Base-by-base conservation (phyloP, 441 rosid species). In the Populus trichocarpa region DNA sequence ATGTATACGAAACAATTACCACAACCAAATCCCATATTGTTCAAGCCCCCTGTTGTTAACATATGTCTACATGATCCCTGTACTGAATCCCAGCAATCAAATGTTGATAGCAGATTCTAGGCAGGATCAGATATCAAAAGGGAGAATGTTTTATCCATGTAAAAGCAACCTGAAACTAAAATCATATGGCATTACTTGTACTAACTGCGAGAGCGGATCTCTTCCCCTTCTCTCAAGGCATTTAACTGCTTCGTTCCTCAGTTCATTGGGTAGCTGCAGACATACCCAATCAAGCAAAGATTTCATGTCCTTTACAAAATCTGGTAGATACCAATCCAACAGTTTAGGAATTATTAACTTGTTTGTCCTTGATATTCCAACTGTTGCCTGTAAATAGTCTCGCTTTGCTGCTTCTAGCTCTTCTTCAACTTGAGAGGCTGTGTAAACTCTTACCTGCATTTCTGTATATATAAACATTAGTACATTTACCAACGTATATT, bases 201-300 rank as follows among this genome's bases (percentile, higher is more conserved):
- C 92, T 26, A 90, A 81, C 78, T 89, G 84, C n/a, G 86, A 84
- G 66, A 84, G 81, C 20, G 91, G 81, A 30, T 86, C 90, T 79
- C 85, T 85, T 33, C 77, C 84, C 66, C 77, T 84, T 77, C 86
- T 86, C 72, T 90, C 90, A 18, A 89, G 79, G 79, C 84, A 90
- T 82, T 83, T 82, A 5, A 88, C 69, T 12, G 92, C 94, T 74
- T 88, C 93, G 63, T 83, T 87, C 83, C 96, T 87, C 12, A 85
- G 72, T 74, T 89, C 88, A 78, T 80, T 77, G 23, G 94, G 96
- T 16, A 91, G 78, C 76, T 93, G 97, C 74, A 90, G 88, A 81
- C 92, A 90, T 38, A 93, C 75, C 98, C 98, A 93, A 82, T 92
- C 97, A 0, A 90, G 85, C 83, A 95, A 81, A 2, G 98, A 91